Percentiles rank a stretch among this genome's conserved stretches.
These are phyloP conservation scores for Elongisporangium anandrum DNA, from an alignment of 352 stramenopile species.

Conservation along the genomic window DNA sequence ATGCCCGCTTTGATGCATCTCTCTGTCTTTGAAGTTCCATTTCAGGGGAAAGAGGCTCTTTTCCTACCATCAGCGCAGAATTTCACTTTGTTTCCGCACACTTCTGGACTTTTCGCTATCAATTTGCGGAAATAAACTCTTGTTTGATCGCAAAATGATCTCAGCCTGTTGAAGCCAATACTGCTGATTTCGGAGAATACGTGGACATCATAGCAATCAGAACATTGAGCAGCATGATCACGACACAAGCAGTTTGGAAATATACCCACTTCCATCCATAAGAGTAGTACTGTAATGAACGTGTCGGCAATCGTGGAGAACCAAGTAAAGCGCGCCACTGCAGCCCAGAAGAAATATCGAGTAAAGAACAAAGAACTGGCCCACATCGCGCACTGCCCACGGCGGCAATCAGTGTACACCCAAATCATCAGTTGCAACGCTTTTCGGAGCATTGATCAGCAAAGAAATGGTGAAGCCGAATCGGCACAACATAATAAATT, in stretches of 20 bases:
- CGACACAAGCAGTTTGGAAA: constrained; percentile 7
- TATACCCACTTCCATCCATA: constrained; percentile 8
- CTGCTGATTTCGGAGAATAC: constrained; percentile 17
- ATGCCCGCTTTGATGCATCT: too few relatives aligned
- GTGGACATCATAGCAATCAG: constrained; percentile 36
- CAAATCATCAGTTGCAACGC: too few relatives aligned
- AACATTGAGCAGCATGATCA: constrained; percentile 30
- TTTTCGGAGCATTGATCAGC: too few relatives aligned
- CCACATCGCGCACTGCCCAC: neutral
- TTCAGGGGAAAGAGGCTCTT: too few relatives aligned
- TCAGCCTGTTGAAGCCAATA: constrained; percentile 9
- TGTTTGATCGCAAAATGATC: constrained; percentile 8
- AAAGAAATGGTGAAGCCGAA: too few relatives aligned
- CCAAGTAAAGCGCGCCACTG: neutral
- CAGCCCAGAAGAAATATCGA: neutral
- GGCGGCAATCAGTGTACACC: neutral
- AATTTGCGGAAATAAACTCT: too few relatives aligned
- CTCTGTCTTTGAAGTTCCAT: too few relatives aligned
- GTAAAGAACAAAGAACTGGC: neutral
- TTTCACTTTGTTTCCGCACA: too few relatives aligned
- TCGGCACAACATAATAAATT: too few relatives aligned
- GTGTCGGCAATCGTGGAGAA: neutral
- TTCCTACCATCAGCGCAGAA: too few relatives aligned
- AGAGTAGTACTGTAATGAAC: neutral
- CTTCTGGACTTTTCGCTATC: too few relatives aligned